Conservation (phyloP, 768 basidiomycete genomes). For the Mycena sanguinolenta region DNA sequence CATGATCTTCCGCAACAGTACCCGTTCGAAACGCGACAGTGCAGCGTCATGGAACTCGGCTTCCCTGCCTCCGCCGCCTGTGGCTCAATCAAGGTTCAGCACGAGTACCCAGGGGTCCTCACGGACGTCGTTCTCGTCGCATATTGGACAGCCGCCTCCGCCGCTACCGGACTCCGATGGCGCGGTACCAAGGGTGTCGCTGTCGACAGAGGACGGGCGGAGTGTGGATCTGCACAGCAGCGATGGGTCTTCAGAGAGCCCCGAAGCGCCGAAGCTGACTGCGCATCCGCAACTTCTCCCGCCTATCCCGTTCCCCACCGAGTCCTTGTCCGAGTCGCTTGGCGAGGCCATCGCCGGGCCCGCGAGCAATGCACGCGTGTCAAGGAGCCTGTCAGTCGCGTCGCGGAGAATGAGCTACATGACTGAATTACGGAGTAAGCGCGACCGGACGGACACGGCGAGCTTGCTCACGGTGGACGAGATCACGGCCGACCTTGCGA, state of each 20-base stretch:
- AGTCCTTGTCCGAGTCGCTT: constrained; percentile 86
- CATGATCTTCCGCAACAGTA: constrained; percentile 75
- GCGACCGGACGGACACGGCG: constrained; percentile 89
- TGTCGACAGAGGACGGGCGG: constrained; percentile 80
- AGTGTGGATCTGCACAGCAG: constrained; percentile 73
- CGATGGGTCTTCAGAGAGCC: constrained; percentile 45
- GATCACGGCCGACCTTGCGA: constrained; percentile 95
- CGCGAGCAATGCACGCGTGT: constrained; percentile 38
- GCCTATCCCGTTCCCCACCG: constrained; percentile 82
- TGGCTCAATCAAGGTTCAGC: constrained; percentile 66
- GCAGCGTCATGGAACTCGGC: constrained; percentile 58
- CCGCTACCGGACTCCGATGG: constrained; percentile 49
- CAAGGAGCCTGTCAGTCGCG: constrained; percentile 57
- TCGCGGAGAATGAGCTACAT: constrained; percentile 82
- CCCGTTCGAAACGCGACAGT: constrained; percentile 61
- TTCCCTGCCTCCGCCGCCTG: constrained; percentile 49
- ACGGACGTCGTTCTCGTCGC: constrained; percentile 62
- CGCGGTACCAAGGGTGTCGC: constrained; percentile 74
- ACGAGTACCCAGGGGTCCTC: constrained; percentile 69
- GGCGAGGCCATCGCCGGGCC: constrained; percentile 60
- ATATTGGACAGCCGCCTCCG: constrained; percentile 41
- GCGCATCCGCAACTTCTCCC: constrained; percentile 75
- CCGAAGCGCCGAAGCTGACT: constrained; percentile 36
- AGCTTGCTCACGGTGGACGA: constrained; percentile 97
- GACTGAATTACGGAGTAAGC: constrained; percentile 84